Percentiles rank a stretch among this genome's conserved stretches.
These are phyloP conservation scores for Epicoccum sorghinum DNA, from an alignment of 2,329 filamentous ascomycete genomes.

Conservation along the genomic window DNA sequence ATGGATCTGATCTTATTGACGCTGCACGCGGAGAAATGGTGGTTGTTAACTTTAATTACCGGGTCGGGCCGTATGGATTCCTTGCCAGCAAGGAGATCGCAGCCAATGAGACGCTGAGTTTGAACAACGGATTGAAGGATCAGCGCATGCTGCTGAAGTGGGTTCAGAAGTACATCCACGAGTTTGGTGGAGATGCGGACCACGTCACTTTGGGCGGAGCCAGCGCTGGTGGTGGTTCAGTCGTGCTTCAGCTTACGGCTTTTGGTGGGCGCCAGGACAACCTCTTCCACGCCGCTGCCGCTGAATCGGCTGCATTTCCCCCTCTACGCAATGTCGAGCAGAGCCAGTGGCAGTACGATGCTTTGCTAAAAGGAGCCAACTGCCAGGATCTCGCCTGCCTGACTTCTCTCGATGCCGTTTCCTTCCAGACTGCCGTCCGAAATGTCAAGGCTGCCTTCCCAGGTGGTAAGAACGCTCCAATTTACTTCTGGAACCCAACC, in stretches of 20 bases:
- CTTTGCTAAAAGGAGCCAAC: constrained; percentile 40
- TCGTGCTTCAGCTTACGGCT: constrained; percentile 46
- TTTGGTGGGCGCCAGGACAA: constrained; percentile 45
- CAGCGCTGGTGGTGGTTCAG: constrained; percentile 49
- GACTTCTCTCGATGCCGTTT: constrained; percentile 41
- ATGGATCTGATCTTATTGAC: constrained; percentile 42
- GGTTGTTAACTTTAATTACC: constrained; percentile 50
- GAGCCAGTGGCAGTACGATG: constrained; percentile 52
- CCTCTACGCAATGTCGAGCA: constrained; percentile 46
- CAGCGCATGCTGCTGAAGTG: constrained; percentile 45
- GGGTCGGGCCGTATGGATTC: constrained; percentile 50
- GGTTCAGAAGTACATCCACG: constrained; percentile 44
- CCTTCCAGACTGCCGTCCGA: constrained; percentile 47
- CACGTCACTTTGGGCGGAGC: constrained; percentile 49
- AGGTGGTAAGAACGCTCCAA: constrained; percentile 38
- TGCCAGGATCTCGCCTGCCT: constrained; percentile 51
- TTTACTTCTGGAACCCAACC: constrained; percentile 52
- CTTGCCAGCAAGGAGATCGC: constrained; percentile 41
- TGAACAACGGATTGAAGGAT: constrained; percentile 49
- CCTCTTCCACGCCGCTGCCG: constrained; percentile 45
- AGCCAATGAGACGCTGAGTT: constrained; percentile 34
- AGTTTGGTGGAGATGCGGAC: constrained; percentile 49
- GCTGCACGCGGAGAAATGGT: constrained; percentile 41
- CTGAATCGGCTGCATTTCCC: constrained; percentile 48
- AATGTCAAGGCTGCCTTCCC: constrained; percentile 48